Conservation (phyloP, 2,329 filamentous ascomycete species). For the Ilyonectria sp. region DNA sequence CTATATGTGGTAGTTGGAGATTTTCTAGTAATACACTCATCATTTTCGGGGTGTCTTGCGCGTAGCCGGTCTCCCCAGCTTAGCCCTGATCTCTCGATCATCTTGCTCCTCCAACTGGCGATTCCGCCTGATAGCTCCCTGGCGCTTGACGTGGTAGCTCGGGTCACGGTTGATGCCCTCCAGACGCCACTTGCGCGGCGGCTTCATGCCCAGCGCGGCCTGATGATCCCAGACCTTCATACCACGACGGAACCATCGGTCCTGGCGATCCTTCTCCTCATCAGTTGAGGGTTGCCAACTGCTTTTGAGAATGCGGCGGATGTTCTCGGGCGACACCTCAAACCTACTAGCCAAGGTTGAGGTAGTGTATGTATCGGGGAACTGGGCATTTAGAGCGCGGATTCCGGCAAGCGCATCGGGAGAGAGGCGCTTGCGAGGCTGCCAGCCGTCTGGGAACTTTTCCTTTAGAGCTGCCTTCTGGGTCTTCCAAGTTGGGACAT, state of each 20-base stretch:
- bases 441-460: conserved; percentile 89
- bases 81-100: conserved; percentile 39
- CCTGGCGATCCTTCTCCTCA: conserved; percentile 71
- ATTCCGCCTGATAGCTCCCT: conserved; percentile 46
- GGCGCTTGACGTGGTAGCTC: conserved; percentile 56
- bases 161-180: conserved; percentile 66
- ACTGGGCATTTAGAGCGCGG: conserved; percentile 82
- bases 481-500: conserved; percentile 75
- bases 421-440: conserved; percentile 87
- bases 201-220: conserved; percentile 74
- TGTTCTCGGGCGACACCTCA: conserved; percentile 87
- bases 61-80: neutral
- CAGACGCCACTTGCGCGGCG: conserved; percentile 72
- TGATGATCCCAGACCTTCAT: conserved; percentile 72
- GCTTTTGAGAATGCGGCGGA: conserved; percentile 87
- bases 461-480: conserved; percentile 82
- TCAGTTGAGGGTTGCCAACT: conserved; percentile 78
- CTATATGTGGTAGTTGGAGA: conserved; percentile 18
- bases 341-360: conserved; percentile 82
- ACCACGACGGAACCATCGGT: conserved; percentile 74
- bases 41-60: conserved; percentile 6
- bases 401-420: conserved; percentile 95
- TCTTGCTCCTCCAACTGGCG: conserved; percentile 51
- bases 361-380: conserved; percentile 84
- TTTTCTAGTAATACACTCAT: conserved; percentile 11